Evolutionary conservation across 495 filamentous ascomycete species (phyloP).

Genomic region (Podospora appendiculata): DNA sequence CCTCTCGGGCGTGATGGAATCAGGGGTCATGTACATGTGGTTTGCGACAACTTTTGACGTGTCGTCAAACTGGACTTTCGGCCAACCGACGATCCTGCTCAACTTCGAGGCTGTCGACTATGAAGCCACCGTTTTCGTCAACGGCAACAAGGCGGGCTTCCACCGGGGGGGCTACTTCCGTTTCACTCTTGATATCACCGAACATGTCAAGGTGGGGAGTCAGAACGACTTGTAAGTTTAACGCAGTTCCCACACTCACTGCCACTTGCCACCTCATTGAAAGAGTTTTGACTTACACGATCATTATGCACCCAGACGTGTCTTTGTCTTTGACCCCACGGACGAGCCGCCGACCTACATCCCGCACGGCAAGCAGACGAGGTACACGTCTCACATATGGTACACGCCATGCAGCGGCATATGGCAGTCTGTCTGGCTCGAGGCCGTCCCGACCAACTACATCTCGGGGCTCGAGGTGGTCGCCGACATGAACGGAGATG

Average conservation of each 20-base stretch:
- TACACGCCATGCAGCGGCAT: conserved; percentile 64
- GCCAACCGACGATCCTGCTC: conserved; percentile 37
- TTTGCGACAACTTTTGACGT: conserved; percentile 51
- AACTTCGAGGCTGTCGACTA: conserved; percentile 66
- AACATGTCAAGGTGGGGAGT: conserved; percentile 30
- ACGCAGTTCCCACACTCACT: not conserved
- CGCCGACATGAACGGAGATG: conserved; percentile 52
- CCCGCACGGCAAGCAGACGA: conserved; percentile 58
- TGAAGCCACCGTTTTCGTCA: conserved; percentile 57
- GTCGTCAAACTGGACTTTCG: conserved; percentile 35
- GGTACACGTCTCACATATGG: conserved; percentile 54
- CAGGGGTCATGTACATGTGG: conserved; percentile 47
- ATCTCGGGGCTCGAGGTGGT: conserved; percentile 48
- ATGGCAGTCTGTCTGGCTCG: conserved; percentile 64
- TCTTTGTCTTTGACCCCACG: conserved; percentile 60
- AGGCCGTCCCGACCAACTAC: conserved; percentile 47
- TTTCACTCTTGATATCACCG: conserved; percentile 53
- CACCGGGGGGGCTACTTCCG: conserved; percentile 57
- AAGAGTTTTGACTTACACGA: no score
- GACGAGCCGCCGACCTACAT: conserved; percentile 42
- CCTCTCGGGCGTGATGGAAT: conserved; percentile 43
- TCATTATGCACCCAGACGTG: conserved; percentile 28
- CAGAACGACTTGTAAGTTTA: conserved; percentile 47
- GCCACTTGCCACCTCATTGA: no score
- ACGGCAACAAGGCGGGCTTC: conserved; percentile 44